Evolutionary conservation across 2,329 filamentous ascomycete species (phyloP), one percentile per base, ranked within the genome.

Genomic region (Fusarium sp.): DNA sequence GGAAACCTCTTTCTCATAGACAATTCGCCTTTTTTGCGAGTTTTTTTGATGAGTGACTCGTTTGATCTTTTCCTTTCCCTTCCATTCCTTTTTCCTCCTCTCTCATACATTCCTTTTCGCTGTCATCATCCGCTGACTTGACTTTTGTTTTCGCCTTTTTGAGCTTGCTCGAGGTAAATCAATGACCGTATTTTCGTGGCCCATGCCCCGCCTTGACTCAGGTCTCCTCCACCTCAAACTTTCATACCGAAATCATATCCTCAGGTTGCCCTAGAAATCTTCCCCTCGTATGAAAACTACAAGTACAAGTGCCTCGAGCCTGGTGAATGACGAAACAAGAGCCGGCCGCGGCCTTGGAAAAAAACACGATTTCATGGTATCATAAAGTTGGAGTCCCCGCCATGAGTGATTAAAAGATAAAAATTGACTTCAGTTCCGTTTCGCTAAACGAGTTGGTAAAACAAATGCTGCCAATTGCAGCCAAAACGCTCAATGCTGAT

Each of bases 361-460:
- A 64, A 68, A 70, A 59, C 62, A 53, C 72, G 59, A 69, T 68
- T 71, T 71, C 73, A 73, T 77, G 75, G 75, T 77, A 77, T 77
- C 74, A 75, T 76, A 70, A 70, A 57, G 55, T 73, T 58, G 49
- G 43, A 55, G 70, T 70, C 59, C 65, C 72, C 67, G 62, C 70
- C 72, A 69, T 70, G 69, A 71, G 57, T 71, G 66, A 55, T 55
- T 48, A 58, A 65, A 66, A 46, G 57, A 70, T 55, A 64, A 59
- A 66, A 61, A 52, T 69, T 58, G 57, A 60, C 43, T 44, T 47
- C 35, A 63, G 54, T 58, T 35, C 56, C 66, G 46, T 49, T 63
- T 60, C 66, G 66, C 66, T 69, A 63, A 56, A 69, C 65, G 66
- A 56, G 37, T 53, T 62, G 59, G 43, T 62, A 69, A 69, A 68